A percentile compares a stretch with the other conserved stretches of the same genome.
These are phyloP conservation scores for Coniophora puteana DNA, from an alignment of 1,284 basidiomycete species.

Conservation along the genomic window DNA sequence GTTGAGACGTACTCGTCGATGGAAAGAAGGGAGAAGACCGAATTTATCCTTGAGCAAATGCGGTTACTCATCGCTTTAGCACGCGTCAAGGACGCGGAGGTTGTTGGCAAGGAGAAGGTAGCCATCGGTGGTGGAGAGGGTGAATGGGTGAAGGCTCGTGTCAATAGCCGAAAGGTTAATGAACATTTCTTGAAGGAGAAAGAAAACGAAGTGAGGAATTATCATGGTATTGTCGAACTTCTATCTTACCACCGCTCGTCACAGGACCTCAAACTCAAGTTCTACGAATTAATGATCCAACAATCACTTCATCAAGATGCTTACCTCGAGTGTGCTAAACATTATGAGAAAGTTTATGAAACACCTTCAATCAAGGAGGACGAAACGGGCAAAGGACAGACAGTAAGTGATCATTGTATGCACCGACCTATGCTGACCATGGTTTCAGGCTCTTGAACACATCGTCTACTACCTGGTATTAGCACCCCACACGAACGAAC, in stretches of 20 bases:
- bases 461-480: constrained; percentile 95
- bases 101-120: constrained; percentile 50
- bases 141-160: constrained; percentile 90
- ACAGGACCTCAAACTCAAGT: constrained; percentile 94
- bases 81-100: constrained; percentile 61
- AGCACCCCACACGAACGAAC: constrained; percentile 94
- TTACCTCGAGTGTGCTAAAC: constrained; percentile 93
- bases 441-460: constrained; percentile 77
- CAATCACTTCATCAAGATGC: constrained; percentile 82
- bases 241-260: constrained; percentile 7
- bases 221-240: neutral
- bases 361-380: constrained; percentile 90
- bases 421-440: constrained; percentile 7
- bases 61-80: constrained; percentile 76
- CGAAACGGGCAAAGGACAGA: constrained; percentile 66
- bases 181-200: constrained; percentile 89
- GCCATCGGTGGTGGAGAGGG: constrained; percentile 66
- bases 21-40: constrained; percentile 97
- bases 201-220: constrained; percentile 68
- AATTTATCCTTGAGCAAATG: constrained; percentile 99
- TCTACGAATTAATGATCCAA: constrained; percentile 95
- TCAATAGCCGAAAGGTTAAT: constrained; percentile 93
- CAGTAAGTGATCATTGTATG: constrained; percentile 44
- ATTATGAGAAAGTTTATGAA: constrained; percentile 96
- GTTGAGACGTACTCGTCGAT: constrained; percentile 99